Evolutionary conservation across 805 yeast species (phyloP), one percentile per base, ranked within the genome.

Genomic region (Hanseniaspora thailandica): DNA sequence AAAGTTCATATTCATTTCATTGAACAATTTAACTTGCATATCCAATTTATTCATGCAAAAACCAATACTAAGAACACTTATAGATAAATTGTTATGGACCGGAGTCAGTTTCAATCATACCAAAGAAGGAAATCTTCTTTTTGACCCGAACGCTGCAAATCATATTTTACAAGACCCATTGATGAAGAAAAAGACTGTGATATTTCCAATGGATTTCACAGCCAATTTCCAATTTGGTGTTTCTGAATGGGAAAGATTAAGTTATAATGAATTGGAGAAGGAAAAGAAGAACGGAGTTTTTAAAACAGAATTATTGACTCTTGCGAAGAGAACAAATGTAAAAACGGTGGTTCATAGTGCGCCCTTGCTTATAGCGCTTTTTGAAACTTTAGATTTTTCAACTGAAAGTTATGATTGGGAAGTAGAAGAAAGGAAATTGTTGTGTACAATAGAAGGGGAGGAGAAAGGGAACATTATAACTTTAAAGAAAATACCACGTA

Each of bases 21-120:
- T 88, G 0, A 96, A 95, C 0, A 77, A 95, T 0, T 67, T 84
- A 59, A 87, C 96, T 4, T 83, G 86, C 60, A 63, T 84, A 15
- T 82, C 88, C 0, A 62, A 71, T 2, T 68, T 87, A 38, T 71
- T 84, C 35, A 58, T 63, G 25, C 66, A 66, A 41, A 74, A 76
- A 59, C 94, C 95, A 0, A 76, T 77, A 20, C 60, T 77, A 15
- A 73, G 68, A 54, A 43, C 64, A 1, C 70, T 74, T 49, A 70
- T 87, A 50, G 73, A 72, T 50, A 73, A 67, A 50, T 64, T 87
- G 17, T 71, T 84, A 12, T 74, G 84, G 20, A 86, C 87, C 94
- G 95, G 95, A 13, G 95, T 94, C 2, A 75, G 76, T 10, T 59
- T 73, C 36, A 62, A 65, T 30, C 55, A 60, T 5, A 57, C 76